Conservation (phyloP, 805 yeast genomes). For the Kuraishia cidri region DNA sequence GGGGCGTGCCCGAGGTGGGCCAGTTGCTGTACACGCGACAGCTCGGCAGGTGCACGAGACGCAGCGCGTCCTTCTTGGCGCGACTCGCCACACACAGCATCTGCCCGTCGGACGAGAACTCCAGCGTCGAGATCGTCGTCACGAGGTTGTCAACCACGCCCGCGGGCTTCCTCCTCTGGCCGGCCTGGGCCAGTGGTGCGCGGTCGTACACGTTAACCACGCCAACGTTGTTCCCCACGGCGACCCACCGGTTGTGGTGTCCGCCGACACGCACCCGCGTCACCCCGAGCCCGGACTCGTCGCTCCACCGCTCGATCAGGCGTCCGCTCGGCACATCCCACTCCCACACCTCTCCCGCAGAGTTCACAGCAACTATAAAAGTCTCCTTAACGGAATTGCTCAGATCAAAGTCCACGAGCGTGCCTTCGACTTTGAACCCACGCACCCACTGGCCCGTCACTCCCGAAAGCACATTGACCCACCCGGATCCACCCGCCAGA, state of each 20-base stretch:
- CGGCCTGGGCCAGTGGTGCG: slow-evolving; percentile 5
- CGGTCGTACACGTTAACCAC: slow-evolving; percentile 82
- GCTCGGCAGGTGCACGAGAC: slow-evolving; percentile 80
- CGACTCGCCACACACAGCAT: slow-evolving; percentile 78
- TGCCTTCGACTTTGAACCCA: slow-evolving; percentile 87
- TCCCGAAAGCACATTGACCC: slow-evolving; percentile 78
- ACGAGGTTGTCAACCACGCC: slow-evolving; percentile 71
- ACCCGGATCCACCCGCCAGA: slow-evolving; percentile 78
- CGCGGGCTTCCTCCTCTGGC: slow-evolving; percentile 38
- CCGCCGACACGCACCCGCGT: slow-evolving; percentile 74
- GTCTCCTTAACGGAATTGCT: slow-evolving; percentile 23
- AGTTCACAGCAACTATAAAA: slow-evolving; percentile 51
- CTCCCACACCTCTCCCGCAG: slow-evolving; percentile 86
- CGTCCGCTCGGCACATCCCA: slow-evolving; percentile 46
- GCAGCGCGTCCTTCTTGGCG: slow-evolving; percentile 76
- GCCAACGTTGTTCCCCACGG: slow-evolving; percentile 85
- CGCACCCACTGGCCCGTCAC: slow-evolving; percentile 77
- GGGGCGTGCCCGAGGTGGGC: slow-evolving; percentile 96
- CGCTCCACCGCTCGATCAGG: slow-evolving; percentile 68
- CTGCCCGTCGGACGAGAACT: slow-evolving; percentile 85
- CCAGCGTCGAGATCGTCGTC: slow-evolving; percentile 66
- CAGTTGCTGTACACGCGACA: slow-evolving; percentile 86
- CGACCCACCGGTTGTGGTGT: slow-evolving; percentile 65
- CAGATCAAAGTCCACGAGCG: slow-evolving; percentile 75
- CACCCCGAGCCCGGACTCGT: slow-evolving; percentile 77